Evolutionary conservation across 148 eudicot species (phyloP).

Genomic region (Cornus florida): DNA sequence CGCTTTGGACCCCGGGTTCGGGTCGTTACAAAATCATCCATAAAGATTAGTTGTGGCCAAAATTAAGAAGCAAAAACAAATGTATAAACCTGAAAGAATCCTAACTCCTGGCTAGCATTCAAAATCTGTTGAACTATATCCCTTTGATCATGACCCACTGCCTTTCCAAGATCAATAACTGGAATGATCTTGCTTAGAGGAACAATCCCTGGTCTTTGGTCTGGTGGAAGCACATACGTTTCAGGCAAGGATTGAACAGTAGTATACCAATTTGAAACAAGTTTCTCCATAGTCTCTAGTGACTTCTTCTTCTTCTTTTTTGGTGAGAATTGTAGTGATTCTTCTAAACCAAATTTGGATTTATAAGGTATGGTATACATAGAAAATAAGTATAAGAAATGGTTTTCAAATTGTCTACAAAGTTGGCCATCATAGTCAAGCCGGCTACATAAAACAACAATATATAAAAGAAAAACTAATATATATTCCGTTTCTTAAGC

Average conservation of each 20-base stretch:
- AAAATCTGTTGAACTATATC: constrained; percentile 25
- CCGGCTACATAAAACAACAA: neutral
- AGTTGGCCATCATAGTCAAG: too few relatives aligned
- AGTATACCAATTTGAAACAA: constrained; percentile 40
- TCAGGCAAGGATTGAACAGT: constrained; percentile 29
- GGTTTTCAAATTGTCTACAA: neutral
- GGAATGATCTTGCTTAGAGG: constrained; percentile 25
- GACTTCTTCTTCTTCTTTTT: too few relatives aligned
- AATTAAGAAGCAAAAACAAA: neutral
- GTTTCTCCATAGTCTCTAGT: constrained; percentile 26
- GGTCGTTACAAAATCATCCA: too few relatives aligned
- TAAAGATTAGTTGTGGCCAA: neutral
- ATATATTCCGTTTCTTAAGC: too few relatives aligned
- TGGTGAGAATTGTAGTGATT: neutral
- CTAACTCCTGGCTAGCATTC: constrained; percentile 30
- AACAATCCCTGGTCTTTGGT: constrained; percentile 31
- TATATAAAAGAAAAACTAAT: too few relatives aligned
- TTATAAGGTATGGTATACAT: too few relatives aligned
- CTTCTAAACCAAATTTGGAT: neutral
- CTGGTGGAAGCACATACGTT: constrained; percentile 34
- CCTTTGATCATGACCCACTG: constrained; percentile 11
- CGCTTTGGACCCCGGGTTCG: too few relatives aligned
- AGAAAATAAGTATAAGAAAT: neutral
- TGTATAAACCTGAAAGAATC: constrained; percentile 44
- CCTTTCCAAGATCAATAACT: constrained; percentile 28